Conservation (phyloP, 2,329 filamentous ascomycete species). For the Xylaria digitata region DNA sequence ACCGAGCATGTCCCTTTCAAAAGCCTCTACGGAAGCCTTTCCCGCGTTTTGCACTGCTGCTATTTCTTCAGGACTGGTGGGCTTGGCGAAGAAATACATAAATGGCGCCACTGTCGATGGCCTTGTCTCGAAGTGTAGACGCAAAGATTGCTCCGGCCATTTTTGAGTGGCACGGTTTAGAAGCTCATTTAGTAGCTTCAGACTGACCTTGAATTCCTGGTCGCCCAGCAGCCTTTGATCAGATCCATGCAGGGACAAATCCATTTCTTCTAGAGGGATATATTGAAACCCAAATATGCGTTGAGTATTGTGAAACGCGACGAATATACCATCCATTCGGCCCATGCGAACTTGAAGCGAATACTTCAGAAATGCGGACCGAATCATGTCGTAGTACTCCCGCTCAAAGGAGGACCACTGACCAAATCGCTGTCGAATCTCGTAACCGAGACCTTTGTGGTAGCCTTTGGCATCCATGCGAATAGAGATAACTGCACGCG, state of each 20-base stretch:
- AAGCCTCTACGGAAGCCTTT: slow-evolving; percentile 72
- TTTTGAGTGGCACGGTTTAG: slow-evolving; percentile 78
- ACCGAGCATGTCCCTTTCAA: slow-evolving; percentile 72
- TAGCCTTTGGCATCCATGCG: slow-evolving; percentile 84
- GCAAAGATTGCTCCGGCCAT: slow-evolving; percentile 81
- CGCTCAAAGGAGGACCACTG: slow-evolving; percentile 92
- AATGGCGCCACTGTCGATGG: slow-evolving; percentile 64
- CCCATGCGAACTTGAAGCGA: slow-evolving; percentile 97
- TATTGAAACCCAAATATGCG: slow-evolving; percentile 99
- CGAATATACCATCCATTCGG: slow-evolving; percentile 98
- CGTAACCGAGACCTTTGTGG: slow-evolving; percentile 83
- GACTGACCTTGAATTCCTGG: slow-evolving; percentile 84
- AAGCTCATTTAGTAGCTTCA: slow-evolving; percentile 81
- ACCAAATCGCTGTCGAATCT: slow-evolving; percentile 81
- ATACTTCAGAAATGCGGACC: slow-evolving; percentile 94
- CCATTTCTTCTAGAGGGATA: slow-evolving; percentile 86
- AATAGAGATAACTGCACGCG: slow-evolving; percentile 88
- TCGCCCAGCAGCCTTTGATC: slow-evolving; percentile 75
- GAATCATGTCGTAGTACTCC: slow-evolving; percentile 97
- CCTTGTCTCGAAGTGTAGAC: slow-evolving; percentile 84
- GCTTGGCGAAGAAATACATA: slow-evolving; percentile 92
- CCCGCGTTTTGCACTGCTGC: slow-evolving; percentile 76
- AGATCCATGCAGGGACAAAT: slow-evolving; percentile 87
- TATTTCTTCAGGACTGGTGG: slow-evolving; percentile 79
- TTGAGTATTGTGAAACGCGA: slow-evolving; percentile 94